These are phyloP conservation scores for Comarum palustre DNA, from an alignment of 306 rosid genomes.

Conservation along the genomic window DNA sequence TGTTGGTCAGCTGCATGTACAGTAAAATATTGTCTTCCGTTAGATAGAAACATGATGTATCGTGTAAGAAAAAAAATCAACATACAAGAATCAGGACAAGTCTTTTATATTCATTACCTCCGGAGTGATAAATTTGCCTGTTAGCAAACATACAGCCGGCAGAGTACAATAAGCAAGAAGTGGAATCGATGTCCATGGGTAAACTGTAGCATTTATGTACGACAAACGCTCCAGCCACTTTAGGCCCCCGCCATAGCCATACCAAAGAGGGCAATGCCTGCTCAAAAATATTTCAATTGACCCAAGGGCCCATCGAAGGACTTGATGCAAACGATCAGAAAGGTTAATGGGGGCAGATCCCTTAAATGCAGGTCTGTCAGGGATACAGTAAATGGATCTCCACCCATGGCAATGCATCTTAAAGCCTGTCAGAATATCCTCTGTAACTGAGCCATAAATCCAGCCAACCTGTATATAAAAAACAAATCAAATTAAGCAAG, in stretches of 20 bases:
- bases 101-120: constrained; percentile 41
- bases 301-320: constrained; percentile 67
- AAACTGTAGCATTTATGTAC: constrained; percentile 57
- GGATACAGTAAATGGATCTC: constrained; percentile 68
- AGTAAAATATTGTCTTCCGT: constrained; percentile 3
- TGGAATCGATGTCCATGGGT: constrained; percentile 76
- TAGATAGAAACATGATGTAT: background rate
- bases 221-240: constrained; percentile 61
- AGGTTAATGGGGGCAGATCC: constrained; percentile 45
- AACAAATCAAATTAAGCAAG: background rate
- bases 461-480: constrained; percentile 56
- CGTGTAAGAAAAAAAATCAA: background rate
- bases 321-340: constrained; percentile 54
- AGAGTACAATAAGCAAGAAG: constrained; percentile 62
- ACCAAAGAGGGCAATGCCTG: constrained; percentile 75
- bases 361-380: constrained; percentile 55
- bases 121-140: constrained; percentile 63
- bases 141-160: constrained; percentile 71
- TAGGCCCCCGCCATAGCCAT: constrained; percentile 72
- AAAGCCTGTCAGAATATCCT: constrained; percentile 67
- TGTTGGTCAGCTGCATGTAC: constrained; percentile 42
- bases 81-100: background rate
- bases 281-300: constrained; percentile 69
- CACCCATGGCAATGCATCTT: constrained; percentile 84
- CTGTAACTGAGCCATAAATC: constrained; percentile 72